phyloP scores from a whole-genome alignment of 23 red algal genomes.

The Gracilaria gracilis region DNA sequence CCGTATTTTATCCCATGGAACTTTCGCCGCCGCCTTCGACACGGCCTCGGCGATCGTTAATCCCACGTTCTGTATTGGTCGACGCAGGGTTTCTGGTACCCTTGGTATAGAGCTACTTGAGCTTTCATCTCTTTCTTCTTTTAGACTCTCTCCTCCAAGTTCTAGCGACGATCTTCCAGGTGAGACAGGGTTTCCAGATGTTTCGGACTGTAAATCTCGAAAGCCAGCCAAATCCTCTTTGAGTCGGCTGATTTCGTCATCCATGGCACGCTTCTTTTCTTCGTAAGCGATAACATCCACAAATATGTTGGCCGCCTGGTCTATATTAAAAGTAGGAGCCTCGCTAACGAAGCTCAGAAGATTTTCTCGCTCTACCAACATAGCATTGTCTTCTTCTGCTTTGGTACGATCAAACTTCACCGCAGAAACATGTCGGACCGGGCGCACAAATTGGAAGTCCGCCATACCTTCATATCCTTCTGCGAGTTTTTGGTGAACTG shows the following conservation, averaged over 20 bases:
- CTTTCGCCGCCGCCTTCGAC: too few species aligned
- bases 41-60: too few species aligned
- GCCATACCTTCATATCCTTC: neutral
- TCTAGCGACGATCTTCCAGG: conserved; percentile 5
- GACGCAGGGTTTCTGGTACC: too few species aligned
- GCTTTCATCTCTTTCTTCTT: too few species aligned
- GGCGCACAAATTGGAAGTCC: neutral
- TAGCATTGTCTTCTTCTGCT: neutral
- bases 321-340: neutral
- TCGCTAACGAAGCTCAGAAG: neutral
- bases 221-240: neutral
- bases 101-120: too few species aligned
- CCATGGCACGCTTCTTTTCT: neutral
- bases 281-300: neutral
- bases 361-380: neutral
- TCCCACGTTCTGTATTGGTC: too few species aligned
- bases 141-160: too few species aligned
- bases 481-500: neutral
- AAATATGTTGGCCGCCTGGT: neutral
- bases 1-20: too few species aligned
- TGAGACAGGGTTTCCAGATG: neutral
- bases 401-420: neutral
- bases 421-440: neutral
- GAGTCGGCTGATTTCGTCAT: neutral
- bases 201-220: neutral